Evolutionary conservation across 148 eudicot species (phyloP).

Genomic region (Linanthus parryae): DNA sequence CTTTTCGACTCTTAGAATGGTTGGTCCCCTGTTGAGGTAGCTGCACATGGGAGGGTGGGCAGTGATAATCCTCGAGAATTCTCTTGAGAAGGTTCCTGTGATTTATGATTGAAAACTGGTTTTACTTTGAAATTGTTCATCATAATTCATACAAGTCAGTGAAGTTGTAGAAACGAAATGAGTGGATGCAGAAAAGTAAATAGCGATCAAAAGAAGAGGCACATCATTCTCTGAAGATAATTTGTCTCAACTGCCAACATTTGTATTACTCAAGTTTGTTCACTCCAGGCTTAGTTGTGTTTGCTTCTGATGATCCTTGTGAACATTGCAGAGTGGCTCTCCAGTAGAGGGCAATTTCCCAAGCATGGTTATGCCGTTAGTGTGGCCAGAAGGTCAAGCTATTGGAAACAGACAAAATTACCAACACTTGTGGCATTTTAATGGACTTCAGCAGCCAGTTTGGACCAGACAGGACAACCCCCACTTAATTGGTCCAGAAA

Average conservation of each 20-base stretch:
- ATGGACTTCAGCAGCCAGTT: slow-evolving; percentile 48
- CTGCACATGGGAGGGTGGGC: too few species aligned
- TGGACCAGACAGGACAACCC: slow-evolving; percentile 63
- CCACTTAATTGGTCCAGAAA: slow-evolving; percentile 57
- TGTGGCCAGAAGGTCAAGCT: slow-evolving; percentile 60
- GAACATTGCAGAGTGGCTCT: slow-evolving; percentile 48
- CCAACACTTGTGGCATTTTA: slow-evolving; percentile 56
- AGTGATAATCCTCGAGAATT: too few species aligned
- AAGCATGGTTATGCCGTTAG: slow-evolving; percentile 52
- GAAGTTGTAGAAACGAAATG: too few species aligned
- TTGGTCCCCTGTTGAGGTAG: too few species aligned
- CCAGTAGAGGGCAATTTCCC: slow-evolving; percentile 43
- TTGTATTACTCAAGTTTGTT: background rate
- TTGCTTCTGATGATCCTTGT: slow-evolving; percentile 6
- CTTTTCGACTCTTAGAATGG: too few species aligned
- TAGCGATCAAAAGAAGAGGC: too few species aligned
- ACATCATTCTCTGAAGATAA: background rate
- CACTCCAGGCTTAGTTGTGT: slow-evolving; percentile 5
- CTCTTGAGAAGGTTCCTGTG: too few species aligned
- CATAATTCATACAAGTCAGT: too few species aligned
- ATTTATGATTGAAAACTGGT: too few species aligned
- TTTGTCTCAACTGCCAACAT: background rate
- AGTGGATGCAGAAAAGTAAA: too few species aligned
- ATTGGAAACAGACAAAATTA: slow-evolving; percentile 43
- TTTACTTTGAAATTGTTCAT: too few species aligned